Conservation (phyloP, 305 asterid species). For the Rubia tinctorum region DNA sequence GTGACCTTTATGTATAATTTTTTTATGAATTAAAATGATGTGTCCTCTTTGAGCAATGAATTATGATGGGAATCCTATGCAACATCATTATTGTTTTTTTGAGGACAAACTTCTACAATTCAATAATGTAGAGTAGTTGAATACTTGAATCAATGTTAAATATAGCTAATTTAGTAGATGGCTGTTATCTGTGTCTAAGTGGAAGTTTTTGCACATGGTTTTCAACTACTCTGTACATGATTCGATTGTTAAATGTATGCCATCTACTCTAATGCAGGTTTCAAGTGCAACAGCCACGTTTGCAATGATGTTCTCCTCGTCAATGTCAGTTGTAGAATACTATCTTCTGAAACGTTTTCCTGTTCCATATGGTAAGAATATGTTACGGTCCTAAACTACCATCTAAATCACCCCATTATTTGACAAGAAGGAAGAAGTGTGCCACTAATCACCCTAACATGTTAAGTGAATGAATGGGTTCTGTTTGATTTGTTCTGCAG, state of each 20-base stretch:
- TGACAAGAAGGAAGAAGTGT: background rate
- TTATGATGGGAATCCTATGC: background rate
- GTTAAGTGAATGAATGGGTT: background rate
- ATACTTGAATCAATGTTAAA: background rate
- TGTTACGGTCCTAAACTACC: background rate
- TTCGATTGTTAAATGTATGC: background rate
- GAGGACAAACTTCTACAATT: background rate
- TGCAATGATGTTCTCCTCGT: constrained; percentile 97
- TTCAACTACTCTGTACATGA: background rate
- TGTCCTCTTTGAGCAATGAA: background rate
- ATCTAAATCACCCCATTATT: background rate
- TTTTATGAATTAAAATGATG: background rate
- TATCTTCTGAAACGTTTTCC: constrained; percentile 93
- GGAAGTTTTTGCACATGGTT: background rate
- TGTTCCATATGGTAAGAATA: constrained; percentile 76
- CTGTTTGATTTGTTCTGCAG: constrained; percentile 31
- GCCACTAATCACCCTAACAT: background rate
- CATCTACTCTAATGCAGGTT: constrained; percentile 47
- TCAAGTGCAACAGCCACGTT: constrained; percentile 97
- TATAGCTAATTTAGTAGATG: background rate
- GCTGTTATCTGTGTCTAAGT: background rate
- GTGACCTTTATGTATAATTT: background rate
- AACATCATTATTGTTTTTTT: too few species aligned
- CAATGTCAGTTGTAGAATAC: constrained; percentile 97
- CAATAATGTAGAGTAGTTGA: background rate